These are phyloP conservation scores for Wickerhamiella vanderwaltii DNA, from an alignment of 805 yeast species.

Conservation along the genomic window DNA sequence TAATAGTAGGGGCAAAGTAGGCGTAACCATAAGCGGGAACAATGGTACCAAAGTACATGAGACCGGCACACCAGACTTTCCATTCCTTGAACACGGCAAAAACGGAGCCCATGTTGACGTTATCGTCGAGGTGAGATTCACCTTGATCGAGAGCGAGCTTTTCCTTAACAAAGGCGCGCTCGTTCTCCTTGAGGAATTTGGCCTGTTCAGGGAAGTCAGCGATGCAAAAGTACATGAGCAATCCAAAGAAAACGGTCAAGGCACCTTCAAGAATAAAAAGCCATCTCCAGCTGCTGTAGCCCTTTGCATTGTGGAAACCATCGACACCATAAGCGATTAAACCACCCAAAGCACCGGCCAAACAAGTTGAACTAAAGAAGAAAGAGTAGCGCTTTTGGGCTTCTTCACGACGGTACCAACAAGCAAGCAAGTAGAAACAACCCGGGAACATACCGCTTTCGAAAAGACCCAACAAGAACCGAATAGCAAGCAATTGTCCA, in stretches of 20 bases:
- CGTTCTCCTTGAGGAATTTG: slow-evolving; percentile 38
- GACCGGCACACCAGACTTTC: slow-evolving; percentile 44
- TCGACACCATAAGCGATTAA: slow-evolving; percentile 31
- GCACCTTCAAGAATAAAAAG: slow-evolving; percentile 46
- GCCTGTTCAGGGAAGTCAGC: slow-evolving; percentile 62
- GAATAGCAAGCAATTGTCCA: slow-evolving; percentile 26
- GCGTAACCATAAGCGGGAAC: slow-evolving; percentile 68
- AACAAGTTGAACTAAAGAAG: slow-evolving; percentile 29
- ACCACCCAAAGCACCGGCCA: slow-evolving; percentile 31
- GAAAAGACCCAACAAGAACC: slow-evolving; percentile 33
- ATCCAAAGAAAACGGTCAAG: slow-evolving; percentile 31
- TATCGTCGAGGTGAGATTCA: slow-evolving; percentile 39
- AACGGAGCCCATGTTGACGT: slow-evolving; percentile 37
- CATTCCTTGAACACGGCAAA: slow-evolving; percentile 45
- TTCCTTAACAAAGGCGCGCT: slow-evolving; percentile 40
- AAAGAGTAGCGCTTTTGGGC: slow-evolving; percentile 31
- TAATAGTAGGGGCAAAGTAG: slow-evolving; percentile 58
- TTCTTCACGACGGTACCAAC: slow-evolving; percentile 31
- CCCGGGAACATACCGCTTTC: slow-evolving; percentile 38
- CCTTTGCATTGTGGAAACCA: slow-evolving; percentile 32
- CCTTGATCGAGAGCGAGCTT: slow-evolving; percentile 46
- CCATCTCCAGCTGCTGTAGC: slow-evolving; percentile 43
- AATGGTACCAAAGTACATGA: slow-evolving; percentile 52
- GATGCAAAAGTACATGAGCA: slow-evolving; percentile 31
- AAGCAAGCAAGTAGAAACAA: slow-evolving; percentile 25